A percentile compares a stretch with the other conserved stretches of the same genome.
Evolutionary conservation across 2,329 filamentous ascomycete genomes (phyloP).

Genomic region (Leptographium lundbergii): DNA sequence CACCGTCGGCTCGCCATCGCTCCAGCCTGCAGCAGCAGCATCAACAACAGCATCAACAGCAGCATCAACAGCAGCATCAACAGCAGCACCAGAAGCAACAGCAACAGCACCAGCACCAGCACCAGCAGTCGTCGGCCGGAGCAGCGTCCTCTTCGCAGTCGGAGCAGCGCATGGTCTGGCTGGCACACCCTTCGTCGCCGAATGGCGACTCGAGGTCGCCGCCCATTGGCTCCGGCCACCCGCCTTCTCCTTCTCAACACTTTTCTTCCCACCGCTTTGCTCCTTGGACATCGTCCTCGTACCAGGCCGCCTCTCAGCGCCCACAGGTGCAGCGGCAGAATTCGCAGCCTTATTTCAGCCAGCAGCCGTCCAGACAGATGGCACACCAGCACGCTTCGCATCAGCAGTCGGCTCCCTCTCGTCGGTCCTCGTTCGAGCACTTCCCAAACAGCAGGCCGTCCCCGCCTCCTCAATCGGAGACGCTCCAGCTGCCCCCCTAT

Average conservation of each 20-base stretch:
- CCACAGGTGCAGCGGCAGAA: neutral
- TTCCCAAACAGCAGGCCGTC: neutral
- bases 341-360: neutral
- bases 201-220: neutral
- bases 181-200: neutral
- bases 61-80: neutral
- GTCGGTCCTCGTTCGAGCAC: neutral
- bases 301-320: neutral
- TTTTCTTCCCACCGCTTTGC: neutral
- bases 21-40: neutral
- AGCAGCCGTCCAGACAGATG: neutral
- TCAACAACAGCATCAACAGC: neutral
- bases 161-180: neutral
- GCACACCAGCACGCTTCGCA: neutral
- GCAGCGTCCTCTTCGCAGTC: neutral
- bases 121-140: neutral
- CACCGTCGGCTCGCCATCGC: neutral
- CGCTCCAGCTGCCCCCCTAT: neutral
- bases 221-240: neutral
- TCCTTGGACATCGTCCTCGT: neutral
- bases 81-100: neutral
- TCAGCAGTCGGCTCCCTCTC: neutral
- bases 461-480: neutral
- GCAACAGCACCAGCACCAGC: neutral
- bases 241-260: neutral